Evolutionary conservation across 129 eudicot genomes (phyloP).

Genomic region (Helichrysum umbraculigerum): DNA sequence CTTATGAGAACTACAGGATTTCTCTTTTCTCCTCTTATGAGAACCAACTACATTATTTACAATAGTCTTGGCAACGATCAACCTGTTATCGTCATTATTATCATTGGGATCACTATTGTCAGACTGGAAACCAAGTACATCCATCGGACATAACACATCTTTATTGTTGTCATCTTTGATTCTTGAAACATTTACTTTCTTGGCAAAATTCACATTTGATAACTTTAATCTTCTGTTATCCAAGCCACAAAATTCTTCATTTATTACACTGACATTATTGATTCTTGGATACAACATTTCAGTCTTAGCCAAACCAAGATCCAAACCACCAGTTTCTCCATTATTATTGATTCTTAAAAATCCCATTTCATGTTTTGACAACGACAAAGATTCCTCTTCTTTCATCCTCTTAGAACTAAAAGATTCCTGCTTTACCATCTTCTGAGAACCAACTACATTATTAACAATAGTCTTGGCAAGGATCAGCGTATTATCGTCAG

Average conservation of each 20-base stretch:
- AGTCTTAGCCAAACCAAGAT: conserved; percentile 13
- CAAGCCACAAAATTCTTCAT: conserved; percentile 22
- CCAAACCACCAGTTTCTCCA: conserved; percentile 21
- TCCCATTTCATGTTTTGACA: conserved; percentile 25
- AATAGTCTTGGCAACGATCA: conserved; percentile 19
- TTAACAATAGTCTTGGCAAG: conserved; percentile 27
- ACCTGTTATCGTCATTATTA: conserved; percentile 12
- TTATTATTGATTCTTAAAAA: conserved; percentile 18
- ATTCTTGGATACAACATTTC: conserved; percentile 18
- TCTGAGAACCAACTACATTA: conserved; percentile 37
- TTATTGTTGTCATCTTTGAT: conserved; percentile 27
- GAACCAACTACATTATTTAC: conserved; percentile 33
- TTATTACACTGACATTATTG: conserved; percentile 16
- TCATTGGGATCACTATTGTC: conserved; percentile 3
- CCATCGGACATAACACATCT: conserved; percentile 22
- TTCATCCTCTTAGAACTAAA: conserved; percentile 9
- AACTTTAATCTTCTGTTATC: background rate
- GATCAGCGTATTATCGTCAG: background rate
- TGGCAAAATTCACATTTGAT: conserved; percentile 1
- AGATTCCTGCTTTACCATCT: conserved; percentile 31
- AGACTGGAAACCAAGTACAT: conserved; percentile 23
- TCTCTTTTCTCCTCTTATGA: conserved; percentile 57
- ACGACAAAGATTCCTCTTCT: conserved; percentile 42
- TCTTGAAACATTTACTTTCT: conserved; percentile 18
- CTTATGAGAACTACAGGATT: conserved; percentile 16